Evolutionary conservation across 1,284 basidiomycete species (phyloP).

Genomic region (Laetiporus sulphureus): DNA sequence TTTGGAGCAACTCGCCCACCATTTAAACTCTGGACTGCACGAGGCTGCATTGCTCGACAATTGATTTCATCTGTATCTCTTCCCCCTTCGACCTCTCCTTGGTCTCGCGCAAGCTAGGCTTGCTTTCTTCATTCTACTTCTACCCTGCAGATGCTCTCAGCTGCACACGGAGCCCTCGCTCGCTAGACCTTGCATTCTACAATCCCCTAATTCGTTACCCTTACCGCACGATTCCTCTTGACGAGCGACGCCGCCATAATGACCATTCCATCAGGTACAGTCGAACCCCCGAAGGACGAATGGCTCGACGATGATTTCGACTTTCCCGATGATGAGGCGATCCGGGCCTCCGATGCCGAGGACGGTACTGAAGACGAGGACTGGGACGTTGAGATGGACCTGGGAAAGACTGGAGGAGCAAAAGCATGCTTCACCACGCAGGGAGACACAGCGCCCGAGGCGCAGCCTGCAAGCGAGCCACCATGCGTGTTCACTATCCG

Average conservation of each 20-base stretch:
- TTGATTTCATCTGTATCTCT: too few relatives aligned
- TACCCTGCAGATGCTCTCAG: too few relatives aligned
- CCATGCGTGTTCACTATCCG: conserved; percentile 55
- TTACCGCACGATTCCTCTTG: neutral
- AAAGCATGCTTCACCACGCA: conserved; percentile 37
- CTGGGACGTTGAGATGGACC: conserved; percentile 72
- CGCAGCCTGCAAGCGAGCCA: conserved; percentile 21
- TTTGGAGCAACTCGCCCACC: too few relatives aligned
- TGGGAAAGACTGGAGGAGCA: conserved; percentile 50
- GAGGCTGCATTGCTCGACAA: too few relatives aligned
- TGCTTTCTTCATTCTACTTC: too few relatives aligned
- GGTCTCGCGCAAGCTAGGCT: too few relatives aligned
- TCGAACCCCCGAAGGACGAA: conserved; percentile 50
- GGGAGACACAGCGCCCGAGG: conserved; percentile 24
- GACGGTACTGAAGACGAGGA: conserved; percentile 64
- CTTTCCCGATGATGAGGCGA: conserved; percentile 62
- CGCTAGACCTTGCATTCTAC: too few relatives aligned
- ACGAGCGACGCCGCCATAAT: too few relatives aligned
- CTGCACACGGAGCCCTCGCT: too few relatives aligned
- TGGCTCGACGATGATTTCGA: conserved; percentile 83
- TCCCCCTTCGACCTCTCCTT: too few relatives aligned
- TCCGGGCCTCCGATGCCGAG: conserved; percentile 47
- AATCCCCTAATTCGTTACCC: conserved; percentile 1
- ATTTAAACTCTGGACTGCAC: too few relatives aligned
- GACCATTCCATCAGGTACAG: conserved; percentile 47